Percentiles rank a stretch among this genome's conserved stretches.
Evolutionary conservation across 208 protist genomes (phyloP).

Genomic region (Leishmania amazonensis): DNA sequence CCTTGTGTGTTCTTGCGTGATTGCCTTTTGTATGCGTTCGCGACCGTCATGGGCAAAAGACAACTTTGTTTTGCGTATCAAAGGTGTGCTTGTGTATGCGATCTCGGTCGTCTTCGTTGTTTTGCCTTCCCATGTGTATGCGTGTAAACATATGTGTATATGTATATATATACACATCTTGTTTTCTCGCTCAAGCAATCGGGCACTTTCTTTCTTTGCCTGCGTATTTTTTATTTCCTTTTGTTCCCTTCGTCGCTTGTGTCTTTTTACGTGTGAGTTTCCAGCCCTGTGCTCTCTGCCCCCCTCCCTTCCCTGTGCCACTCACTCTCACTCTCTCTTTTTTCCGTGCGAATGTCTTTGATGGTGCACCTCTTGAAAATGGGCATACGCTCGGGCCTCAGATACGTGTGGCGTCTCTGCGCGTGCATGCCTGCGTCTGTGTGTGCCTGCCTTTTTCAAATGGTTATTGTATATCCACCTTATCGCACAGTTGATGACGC

Average conservation of each 20-base stretch:
- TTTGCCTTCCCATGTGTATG: not conserved
- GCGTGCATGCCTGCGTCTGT: not conserved
- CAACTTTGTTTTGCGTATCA: not conserved
- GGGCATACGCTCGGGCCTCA: not conserved
- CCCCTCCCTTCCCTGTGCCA: not conserved
- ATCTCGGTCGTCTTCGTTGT: not conserved
- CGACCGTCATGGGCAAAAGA: not conserved
- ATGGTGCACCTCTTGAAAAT: not conserved
- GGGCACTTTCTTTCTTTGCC: not conserved
- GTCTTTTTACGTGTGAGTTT: not conserved
- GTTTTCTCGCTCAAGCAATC: not conserved
- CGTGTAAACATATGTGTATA: not conserved
- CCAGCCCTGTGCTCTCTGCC: not conserved
- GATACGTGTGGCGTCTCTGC: no score
- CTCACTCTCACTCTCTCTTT: conserved; percentile 4
- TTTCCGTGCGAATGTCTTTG: not conserved
- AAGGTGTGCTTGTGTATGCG: not conserved
- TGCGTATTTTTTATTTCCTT: not conserved
- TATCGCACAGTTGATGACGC: not conserved
- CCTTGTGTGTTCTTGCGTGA: not conserved
- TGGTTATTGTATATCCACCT: not conserved
- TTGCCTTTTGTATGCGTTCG: not conserved
- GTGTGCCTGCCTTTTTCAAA: not conserved
- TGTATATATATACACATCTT: not conserved
- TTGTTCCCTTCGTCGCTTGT: not conserved